Conservation (phyloP, 805 yeast genomes). For the Candida khao-thaluensis region DNA sequence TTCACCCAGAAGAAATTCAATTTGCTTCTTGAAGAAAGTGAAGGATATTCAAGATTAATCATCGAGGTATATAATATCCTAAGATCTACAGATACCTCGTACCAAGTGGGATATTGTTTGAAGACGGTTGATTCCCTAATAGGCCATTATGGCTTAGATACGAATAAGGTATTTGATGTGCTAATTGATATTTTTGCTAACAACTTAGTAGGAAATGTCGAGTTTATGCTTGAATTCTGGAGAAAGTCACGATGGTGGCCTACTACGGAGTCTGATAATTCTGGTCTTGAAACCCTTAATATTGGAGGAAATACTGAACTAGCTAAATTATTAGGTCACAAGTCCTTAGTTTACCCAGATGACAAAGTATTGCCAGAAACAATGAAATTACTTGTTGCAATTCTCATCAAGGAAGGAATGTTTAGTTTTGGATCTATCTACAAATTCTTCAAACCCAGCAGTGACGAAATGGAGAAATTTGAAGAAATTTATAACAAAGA, state of each 20-base stretch:
- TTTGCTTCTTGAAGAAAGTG: constrained; percentile 68
- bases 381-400: constrained; percentile 46
- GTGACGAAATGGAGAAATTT: constrained; percentile 43
- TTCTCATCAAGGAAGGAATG: constrained; percentile 64
- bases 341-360: constrained; percentile 29
- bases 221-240: constrained; percentile 50
- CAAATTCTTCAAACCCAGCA: constrained; percentile 54
- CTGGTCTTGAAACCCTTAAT: constrained; percentile 31
- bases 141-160: constrained; percentile 76
- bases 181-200: constrained; percentile 53
- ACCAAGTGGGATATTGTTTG: constrained; percentile 44
- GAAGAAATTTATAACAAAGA: constrained; percentile 46
- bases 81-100: constrained; percentile 32
- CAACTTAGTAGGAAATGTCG: constrained; percentile 43
- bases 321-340: constrained; percentile 53
- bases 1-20: constrained; percentile 59
- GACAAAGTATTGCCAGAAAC: constrained; percentile 41
- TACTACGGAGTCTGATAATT: constrained; percentile 26
- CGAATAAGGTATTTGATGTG: constrained; percentile 64
- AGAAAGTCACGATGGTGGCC: constrained; percentile 72
- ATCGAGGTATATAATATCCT: constrained; percentile 47
- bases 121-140: constrained; percentile 55
- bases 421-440: constrained; percentile 63
- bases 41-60: constrained; percentile 70
- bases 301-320: constrained; percentile 58